These are phyloP conservation scores for Ophiostoma sp. DNA, from an alignment of 2,329 filamentous ascomycete species.

Conservation along the genomic window DNA sequence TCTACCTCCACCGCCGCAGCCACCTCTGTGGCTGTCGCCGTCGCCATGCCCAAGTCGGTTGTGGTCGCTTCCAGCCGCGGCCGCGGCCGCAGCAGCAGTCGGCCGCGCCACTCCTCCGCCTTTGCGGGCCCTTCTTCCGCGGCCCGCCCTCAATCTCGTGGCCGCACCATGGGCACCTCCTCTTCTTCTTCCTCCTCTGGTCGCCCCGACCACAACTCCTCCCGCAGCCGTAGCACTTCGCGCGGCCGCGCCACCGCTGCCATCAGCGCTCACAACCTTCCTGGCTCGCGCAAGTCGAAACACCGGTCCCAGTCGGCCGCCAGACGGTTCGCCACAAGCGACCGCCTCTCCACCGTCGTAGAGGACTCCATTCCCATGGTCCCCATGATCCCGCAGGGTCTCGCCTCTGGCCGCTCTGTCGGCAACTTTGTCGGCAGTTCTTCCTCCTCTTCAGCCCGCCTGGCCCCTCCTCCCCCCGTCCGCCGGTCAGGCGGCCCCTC, in stretches of 20 bases:
- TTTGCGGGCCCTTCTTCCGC: not conserved
- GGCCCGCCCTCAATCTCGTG: not conserved
- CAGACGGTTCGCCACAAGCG: not conserved
- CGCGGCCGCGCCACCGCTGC: not conserved
- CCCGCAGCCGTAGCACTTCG: not conserved
- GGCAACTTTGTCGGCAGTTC: not conserved
- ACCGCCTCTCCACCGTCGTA: not conserved
- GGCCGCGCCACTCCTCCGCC: not conserved
- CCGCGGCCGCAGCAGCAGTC: not conserved
- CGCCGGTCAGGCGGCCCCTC: not conserved
- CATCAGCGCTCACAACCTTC: not conserved
- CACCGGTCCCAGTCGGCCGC: not conserved
- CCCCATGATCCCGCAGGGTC: not conserved
- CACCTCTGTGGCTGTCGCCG: not conserved
- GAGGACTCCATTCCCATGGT: not conserved
- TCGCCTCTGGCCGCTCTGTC: not conserved
- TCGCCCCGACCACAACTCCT: not conserved
- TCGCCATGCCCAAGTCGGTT: not conserved
- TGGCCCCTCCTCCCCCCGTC: not conserved
- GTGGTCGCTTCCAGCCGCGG: not conserved
- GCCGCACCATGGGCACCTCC: not conserved
- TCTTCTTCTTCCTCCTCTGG: not conserved
- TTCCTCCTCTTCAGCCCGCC: not conserved
- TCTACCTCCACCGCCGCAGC: not conserved
- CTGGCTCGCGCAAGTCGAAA: not conserved